Conservation (phyloP, 805 yeast species). For the Starmerella tilneyi region DNA sequence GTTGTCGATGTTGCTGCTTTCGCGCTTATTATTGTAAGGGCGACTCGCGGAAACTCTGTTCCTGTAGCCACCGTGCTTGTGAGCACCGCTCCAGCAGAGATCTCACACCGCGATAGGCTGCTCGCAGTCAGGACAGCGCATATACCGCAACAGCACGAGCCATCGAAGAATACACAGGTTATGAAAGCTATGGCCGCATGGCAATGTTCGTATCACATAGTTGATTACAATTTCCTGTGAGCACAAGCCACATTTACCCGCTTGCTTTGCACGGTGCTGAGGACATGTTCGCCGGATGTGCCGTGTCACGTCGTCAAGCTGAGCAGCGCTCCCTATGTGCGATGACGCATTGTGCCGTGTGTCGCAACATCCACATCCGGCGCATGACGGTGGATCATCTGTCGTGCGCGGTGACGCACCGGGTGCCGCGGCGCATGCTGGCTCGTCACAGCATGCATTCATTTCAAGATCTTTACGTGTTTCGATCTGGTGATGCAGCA, state of each 20-base stretch:
- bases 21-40: no score
- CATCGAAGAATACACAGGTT: slow-evolving; percentile 72
- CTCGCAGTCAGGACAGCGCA: slow-evolving; percentile 79
- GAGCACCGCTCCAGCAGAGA: no score
- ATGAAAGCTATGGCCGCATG: slow-evolving; percentile 80
- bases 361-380: not conserved
- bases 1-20: no score
- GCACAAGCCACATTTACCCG: slow-evolving; percentile 17
- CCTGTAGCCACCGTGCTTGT: no score
- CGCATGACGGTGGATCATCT: not conserved
- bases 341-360: not conserved
- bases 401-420: not conserved
- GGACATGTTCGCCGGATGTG: slow-evolving; percentile 9
- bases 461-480: not conserved
- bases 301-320: slow-evolving; percentile 10
- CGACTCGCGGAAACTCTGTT: no score
- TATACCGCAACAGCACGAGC: slow-evolving; percentile 55
- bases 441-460: not conserved
- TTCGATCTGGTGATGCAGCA: slow-evolving; percentile 5
- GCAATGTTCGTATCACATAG: slow-evolving; percentile 57
- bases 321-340: slow-evolving; percentile 10
- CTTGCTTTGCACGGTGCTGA: not conserved
- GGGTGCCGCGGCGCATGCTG: not conserved
- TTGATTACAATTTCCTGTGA: slow-evolving; percentile 18
- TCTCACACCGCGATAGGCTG: slow-evolving; percentile 41